Evolutionary conservation across 2,329 filamentous ascomycete genomes (phyloP), one percentile per base, ranked within the genome.

Genomic region (Exophiala calicioides): DNA sequence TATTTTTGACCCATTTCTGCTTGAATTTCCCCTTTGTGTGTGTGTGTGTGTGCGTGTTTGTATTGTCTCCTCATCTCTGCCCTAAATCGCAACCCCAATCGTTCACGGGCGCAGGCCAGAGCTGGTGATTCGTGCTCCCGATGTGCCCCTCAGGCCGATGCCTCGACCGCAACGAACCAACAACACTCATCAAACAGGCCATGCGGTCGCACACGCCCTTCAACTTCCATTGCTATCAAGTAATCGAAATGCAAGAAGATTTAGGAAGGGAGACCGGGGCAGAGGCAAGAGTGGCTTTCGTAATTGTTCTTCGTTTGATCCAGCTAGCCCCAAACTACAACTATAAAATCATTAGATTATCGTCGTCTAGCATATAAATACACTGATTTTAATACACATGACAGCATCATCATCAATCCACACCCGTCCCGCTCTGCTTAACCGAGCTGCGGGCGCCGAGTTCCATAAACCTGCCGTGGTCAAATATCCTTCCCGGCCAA

Each of bases 271-370:
- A n/a, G n/a, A n/a, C n/a, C n/a, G n/a, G n/a, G n/a, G n/a, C n/a
- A n/a, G n/a, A n/a, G n/a, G n/a, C n/a, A n/a, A n/a, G n/a, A n/a
- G n/a, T n/a, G n/a, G n/a, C n/a, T n/a, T n/a, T n/a, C 32, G 15
- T 20, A 4, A 19, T 38, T n/a, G 21, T 21, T 33, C 26, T 42
- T 23, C 16, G 16, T 42, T 12, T 27, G 7, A 12, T 7, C 7
- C 7, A 21, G 23, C 35, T 23, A 21, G 18, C 35, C 10, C 16
- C 5, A 8, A 42, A 13, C 23, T 10, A 19, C 26, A 18, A 42
- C 39, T 21, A 42, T 33, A 3, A 35, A 31, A 34, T 40, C 44
- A 47, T 47, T 47, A 47, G n/a, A 47, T 47, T 47, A 47, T 40
- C 44, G 13, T 40, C 34, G 19, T 21, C n/a, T 10, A 15, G 23